Conservation (phyloP, 805 yeast genomes). For the Yarrowia deformans region DNA sequence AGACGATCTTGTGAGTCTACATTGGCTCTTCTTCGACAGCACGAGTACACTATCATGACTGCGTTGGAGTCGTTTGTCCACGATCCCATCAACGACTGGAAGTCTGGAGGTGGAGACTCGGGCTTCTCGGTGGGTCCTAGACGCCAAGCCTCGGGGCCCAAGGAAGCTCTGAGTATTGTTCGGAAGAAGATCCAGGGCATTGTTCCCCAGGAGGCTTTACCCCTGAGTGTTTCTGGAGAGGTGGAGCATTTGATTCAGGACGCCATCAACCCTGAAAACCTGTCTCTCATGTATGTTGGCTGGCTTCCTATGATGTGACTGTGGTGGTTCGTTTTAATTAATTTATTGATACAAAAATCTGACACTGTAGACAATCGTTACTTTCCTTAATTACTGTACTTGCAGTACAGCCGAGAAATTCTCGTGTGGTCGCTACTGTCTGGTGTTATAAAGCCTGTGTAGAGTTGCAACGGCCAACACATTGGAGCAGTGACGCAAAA, state of each 20-base stretch:
- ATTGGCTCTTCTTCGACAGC: conserved; percentile 68
- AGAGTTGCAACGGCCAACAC: no score
- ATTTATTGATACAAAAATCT: background rate
- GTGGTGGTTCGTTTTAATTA: background rate
- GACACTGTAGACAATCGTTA: no score
- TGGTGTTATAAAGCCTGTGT: no score
- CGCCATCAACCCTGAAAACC: conserved; percentile 72
- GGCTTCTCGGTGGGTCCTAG: conserved; percentile 43
- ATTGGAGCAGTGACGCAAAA: no score
- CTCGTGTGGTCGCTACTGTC: no score
- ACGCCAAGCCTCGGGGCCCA: conserved; percentile 55
- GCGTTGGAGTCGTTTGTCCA: conserved; percentile 90
- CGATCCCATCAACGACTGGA: conserved; percentile 90
- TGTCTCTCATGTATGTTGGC: conserved; percentile 90
- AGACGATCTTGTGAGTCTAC: conserved; percentile 87
- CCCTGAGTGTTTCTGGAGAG: conserved; percentile 90
- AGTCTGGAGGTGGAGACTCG: conserved; percentile 48
- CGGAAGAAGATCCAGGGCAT: conserved; percentile 85
- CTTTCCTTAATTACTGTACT: no score
- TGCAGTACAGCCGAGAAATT: no score
- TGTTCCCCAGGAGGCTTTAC: conserved; percentile 78
- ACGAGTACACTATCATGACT: conserved; percentile 87
- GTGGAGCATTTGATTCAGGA: conserved; percentile 87
- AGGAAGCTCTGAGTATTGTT: conserved; percentile 72
- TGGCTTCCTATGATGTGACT: conserved; percentile 71